Evolutionary conservation across 108 stramenopile genomes (phyloP).

Genomic region (Mediolabrus comicus): DNA sequence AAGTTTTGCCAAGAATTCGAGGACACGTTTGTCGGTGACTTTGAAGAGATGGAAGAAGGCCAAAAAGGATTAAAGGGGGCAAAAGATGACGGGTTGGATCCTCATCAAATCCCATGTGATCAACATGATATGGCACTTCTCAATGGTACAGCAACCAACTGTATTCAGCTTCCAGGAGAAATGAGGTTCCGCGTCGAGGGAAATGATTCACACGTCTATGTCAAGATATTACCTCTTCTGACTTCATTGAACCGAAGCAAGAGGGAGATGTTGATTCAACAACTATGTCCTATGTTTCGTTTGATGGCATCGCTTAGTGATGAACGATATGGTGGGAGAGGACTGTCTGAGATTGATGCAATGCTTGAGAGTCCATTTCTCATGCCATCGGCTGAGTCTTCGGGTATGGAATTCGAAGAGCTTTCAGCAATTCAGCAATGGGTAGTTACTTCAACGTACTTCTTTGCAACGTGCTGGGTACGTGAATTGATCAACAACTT

Average conservation of each 20-base stretch:
- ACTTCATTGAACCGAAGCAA: conserved; percentile 6
- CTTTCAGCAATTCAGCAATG: conserved; percentile 24
- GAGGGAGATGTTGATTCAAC: conserved; percentile 26
- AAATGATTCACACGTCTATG: conserved; percentile 21
- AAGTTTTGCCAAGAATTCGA: conserved; percentile 35
- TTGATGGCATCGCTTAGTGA: conserved; percentile 39
- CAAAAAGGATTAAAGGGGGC: conserved; percentile 13
- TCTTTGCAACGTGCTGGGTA: conserved; percentile 46
- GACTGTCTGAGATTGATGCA: conserved; percentile 43
- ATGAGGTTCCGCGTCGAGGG: conserved; percentile 36
- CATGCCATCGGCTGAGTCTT: conserved; percentile 24
- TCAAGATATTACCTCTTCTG: conserved; percentile 39
- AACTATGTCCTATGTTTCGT: conserved; percentile 42
- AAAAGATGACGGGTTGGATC: background rate
- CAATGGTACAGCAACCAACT: conserved; percentile 22
- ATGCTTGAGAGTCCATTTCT: conserved; percentile 41
- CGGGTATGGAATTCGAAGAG: conserved; percentile 31
- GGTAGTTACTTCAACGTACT: conserved; percentile 36
- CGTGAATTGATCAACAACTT: conserved; percentile 51
- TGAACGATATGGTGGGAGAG: conserved; percentile 33
- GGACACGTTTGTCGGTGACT: conserved; percentile 41
- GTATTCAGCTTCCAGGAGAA: conserved; percentile 25
- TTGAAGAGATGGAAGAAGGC: conserved; percentile 18
- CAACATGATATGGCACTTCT: conserved; percentile 29
- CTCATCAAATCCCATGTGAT: conserved; percentile 13